Base-by-base conservation (phyloP, 805 yeast genomes). In the Wickerhamiella slavikovae region DNA sequence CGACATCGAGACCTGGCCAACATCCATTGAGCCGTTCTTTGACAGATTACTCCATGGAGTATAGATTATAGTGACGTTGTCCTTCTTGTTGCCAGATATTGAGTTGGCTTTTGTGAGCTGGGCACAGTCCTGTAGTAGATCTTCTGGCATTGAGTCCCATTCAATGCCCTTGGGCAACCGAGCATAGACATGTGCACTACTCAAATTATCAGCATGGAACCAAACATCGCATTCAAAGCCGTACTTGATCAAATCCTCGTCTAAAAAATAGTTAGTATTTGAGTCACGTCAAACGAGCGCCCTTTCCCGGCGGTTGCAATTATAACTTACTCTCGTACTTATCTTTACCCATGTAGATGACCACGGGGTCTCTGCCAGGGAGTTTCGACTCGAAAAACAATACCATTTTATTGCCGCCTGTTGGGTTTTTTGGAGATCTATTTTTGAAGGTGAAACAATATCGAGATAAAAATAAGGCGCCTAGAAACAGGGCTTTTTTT, bases 41-140 rank as follows among this genome's bases (percentile, higher is more conserved):
- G 63, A 58, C 32, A 77, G 54, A 43, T 77, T 77, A 16, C 62
- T 58, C 61, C 78, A 77, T 1, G 83, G 80, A 0, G 92, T 77
- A 41, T 68, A 68, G 24, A 77, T 63, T 6, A 77, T 63, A 2
- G 72, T 66, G 34, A 75, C 57, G 40, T 71, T 71, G 42, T 68
- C 67, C 39, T 65, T 48, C 43, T 77, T 77, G 49, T 71, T 74
- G 10, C 78, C 89, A 43, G 70, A 68, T 22, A 76, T 75, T 4
- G 83, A 73, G 45, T 72, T 71, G 8, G 78, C 74, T 46, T 77
- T 74, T 17, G 85, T 71, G 32, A 78, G 53, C 41, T 77, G 91
- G 1, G 73, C 71, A 27, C 71, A 64, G 36, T 64, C 72, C n/a
- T 45, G 50, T 8, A 76, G 44, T 0, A 73, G 53, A 3, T 51